Percentiles rank a stretch among this genome's conserved stretches.
These are phyloP conservation scores for Zasmidium citrigriseum DNA, from an alignment of 2,329 filamentous ascomycete genomes.

Conservation along the genomic window DNA sequence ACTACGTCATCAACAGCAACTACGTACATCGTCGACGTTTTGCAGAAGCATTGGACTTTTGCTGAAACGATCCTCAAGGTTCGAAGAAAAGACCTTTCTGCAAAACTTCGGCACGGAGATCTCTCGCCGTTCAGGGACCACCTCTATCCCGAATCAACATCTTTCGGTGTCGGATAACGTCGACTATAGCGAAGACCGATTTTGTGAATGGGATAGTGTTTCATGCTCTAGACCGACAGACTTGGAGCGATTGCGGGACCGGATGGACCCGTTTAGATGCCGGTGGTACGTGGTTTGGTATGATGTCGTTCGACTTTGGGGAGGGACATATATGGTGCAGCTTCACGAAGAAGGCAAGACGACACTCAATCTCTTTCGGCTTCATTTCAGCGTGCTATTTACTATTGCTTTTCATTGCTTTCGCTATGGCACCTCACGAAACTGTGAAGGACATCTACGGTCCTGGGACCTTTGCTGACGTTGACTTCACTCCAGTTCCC, in stretches of 20 bases:
- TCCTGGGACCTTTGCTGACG: constrained; percentile 44
- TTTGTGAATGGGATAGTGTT: neutral
- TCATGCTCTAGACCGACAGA: neutral
- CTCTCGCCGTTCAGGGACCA: constrained; percentile 2
- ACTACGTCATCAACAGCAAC: too few relatives aligned
- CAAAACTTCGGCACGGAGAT: constrained; percentile 11
- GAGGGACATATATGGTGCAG: neutral
- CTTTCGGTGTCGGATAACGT: neutral
- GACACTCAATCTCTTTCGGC: neutral
- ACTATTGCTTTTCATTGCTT: neutral
- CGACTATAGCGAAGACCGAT: neutral
- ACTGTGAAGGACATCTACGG: constrained; percentile 36
- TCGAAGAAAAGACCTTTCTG: constrained; percentile 4
- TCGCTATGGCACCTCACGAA: constrained; percentile 17
- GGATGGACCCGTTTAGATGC: neutral
- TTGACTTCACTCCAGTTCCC: constrained; percentile 39
- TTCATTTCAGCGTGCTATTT: too few relatives aligned
- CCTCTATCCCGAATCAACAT: neutral
- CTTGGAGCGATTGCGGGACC: neutral
- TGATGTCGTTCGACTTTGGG: neutral
- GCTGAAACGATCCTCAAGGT: constrained; percentile 1
- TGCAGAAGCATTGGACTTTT: neutral
- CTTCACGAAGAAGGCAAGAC: neutral
- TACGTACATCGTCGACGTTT: neutral
- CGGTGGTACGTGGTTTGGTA: neutral